Conservation (phyloP, 257 asterid genomes). For the Salvia hispanica region DNA sequence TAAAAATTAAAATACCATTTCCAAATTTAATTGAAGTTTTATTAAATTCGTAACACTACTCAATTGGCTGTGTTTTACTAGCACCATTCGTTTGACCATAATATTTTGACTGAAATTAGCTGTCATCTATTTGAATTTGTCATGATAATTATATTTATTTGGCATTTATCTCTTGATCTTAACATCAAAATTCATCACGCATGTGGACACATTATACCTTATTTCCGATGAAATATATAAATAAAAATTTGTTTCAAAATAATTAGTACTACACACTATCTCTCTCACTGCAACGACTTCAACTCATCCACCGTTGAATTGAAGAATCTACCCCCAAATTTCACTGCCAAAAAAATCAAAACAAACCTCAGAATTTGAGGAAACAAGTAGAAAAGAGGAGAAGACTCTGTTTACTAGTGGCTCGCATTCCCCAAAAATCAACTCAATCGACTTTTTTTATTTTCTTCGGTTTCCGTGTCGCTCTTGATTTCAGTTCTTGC, state of each 20-base stretch:
- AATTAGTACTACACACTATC: no score
- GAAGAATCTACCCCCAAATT: conserved; percentile 27
- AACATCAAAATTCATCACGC: background rate
- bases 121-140: no score
- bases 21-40: background rate
- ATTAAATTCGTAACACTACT: background rate
- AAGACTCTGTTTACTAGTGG: conserved; percentile 18
- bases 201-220: no score
- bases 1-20: no score
- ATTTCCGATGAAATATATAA: no score
- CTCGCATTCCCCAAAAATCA: conserved; percentile 31
- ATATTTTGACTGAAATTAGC: no score
- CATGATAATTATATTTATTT: no score
- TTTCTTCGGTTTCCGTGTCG: background rate
- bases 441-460: conserved; percentile 9
- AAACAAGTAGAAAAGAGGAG: background rate
- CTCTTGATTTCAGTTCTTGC: conserved; percentile 17
- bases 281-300: conserved; percentile 34
- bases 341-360: conserved; percentile 12
- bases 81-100: background rate
- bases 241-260: no score
- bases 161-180: background rate
- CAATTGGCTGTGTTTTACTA: background rate
- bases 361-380: background rate
- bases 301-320: conserved; percentile 33